Percentiles rank a stretch among this genome's conserved stretches.
Conservation (phyloP, 306 rosid species). For the Morella rubra region DNA sequence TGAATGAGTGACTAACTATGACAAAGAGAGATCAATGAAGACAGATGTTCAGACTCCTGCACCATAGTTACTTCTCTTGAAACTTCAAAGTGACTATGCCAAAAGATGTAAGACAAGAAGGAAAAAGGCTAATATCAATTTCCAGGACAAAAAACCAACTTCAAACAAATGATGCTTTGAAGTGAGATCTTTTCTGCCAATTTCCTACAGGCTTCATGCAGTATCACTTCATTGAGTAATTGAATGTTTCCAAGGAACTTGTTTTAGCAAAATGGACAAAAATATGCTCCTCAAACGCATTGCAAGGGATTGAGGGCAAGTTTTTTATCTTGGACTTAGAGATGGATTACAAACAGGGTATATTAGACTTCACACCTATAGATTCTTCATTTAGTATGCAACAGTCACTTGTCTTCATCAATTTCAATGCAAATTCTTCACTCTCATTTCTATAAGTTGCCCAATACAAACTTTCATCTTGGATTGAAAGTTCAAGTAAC, state of each 20-base stretch:
- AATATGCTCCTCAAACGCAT: background rate
- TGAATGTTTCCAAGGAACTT: background rate
- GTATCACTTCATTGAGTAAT: background rate
- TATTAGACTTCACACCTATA: background rate
- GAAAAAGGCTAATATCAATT: background rate
- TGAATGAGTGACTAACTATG: background rate
- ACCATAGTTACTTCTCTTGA: background rate
- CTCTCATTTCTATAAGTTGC: background rate
- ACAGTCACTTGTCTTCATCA: background rate
- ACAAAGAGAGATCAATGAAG: background rate
- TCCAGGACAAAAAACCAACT: background rate
- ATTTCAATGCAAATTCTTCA: background rate
- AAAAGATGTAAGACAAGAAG: background rate
- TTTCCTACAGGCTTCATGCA: background rate
- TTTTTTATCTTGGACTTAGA: background rate
- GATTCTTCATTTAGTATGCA: background rate
- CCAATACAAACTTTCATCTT: background rate
- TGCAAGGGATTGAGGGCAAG: background rate
- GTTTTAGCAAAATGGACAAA: background rate
- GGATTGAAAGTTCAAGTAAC: background rate
- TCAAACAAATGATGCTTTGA: background rate
- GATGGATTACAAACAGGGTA: background rate
- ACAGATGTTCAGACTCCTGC: background rate
- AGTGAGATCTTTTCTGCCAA: background rate
- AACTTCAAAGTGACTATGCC: background rate